Evolutionary conservation across 495 filamentous ascomycete genomes (phyloP).

Genomic region (Sordaria brevicollis): DNA sequence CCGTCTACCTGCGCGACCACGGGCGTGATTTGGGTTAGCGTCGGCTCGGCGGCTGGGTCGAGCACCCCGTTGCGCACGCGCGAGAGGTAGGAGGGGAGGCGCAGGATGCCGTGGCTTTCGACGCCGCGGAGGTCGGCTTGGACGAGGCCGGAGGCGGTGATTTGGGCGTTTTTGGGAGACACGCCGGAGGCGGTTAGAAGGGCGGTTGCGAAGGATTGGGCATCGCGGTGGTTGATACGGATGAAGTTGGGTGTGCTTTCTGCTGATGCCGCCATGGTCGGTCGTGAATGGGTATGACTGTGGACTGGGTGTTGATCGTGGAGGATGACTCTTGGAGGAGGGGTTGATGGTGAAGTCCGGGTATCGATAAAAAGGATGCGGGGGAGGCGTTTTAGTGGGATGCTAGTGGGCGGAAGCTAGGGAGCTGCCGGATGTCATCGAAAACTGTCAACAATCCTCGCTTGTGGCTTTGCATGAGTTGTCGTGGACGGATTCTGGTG

Average conservation of each 20-base stretch:
- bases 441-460: background rate
- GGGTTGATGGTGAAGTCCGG: background rate
- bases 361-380: background rate
- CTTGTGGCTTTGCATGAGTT: background rate
- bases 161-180: slow-evolving; percentile 40
- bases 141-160: slow-evolving; percentile 54
- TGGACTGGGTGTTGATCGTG: background rate
- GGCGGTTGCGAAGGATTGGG: slow-evolving; percentile 11
- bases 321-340: background rate
- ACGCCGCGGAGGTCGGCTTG: slow-evolving; percentile 67
- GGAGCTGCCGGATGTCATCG: background rate
- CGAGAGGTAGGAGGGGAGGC: slow-evolving; percentile 62
- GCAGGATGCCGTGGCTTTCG: slow-evolving; percentile 69
- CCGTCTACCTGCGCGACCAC: slow-evolving; percentile 58
- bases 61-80: slow-evolving; percentile 58
- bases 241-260: background rate
- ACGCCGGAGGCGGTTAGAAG: slow-evolving; percentile 52
- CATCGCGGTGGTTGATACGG: slow-evolving; percentile 7
- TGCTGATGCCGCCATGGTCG: background rate
- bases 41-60: slow-evolving; percentile 45
- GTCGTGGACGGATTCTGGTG: background rate
- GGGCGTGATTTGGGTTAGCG: slow-evolving; percentile 49
- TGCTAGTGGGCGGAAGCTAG: background rate
- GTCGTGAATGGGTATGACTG: background rate
- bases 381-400: background rate